Base-by-base conservation (phyloP, 2,329 filamentous ascomycete species). In the Sclerotinia trifoliorum region DNA sequence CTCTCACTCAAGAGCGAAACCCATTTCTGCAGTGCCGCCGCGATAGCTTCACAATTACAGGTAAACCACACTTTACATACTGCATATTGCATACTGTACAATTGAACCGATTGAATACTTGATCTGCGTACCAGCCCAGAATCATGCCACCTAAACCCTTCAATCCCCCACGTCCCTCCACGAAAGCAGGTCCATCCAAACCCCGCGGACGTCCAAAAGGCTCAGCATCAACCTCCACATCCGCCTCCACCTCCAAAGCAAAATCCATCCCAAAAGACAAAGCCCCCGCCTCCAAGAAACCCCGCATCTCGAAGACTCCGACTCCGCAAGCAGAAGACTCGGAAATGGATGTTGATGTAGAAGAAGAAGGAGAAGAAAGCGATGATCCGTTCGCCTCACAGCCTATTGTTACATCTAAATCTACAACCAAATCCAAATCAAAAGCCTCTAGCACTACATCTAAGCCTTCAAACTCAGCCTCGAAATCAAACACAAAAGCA, bases 121-220 rank as follows among this genome's bases (percentile, higher is more conserved):
- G 19, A 26, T 49, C 42, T 17, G 5, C 32, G 6, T 42, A 21
- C 44, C 21, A 10, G 2, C 42, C 56, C 63, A 49, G 4, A 46
- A 66, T 19, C 64, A 77, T 77, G 75, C 71, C 75, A 29, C 75
- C 75, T 19, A 76, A 76, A 69, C 73, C 74, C 21, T 77, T 77
- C 70, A 76, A 77, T 48, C 74, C 76, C 11, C 76, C 76, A 3
- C 72, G 75, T 2, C 74, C 44, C 5, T 62, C 58, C 29, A 72
- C 62, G 66, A 69, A 35, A 46, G 55, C 51, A 58, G 70, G 32
- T 39, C 65, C 35, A 65, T 55, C 42, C 68, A 71, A 66, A 54
- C 54, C 39, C 63, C 35, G 68, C 56, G 39, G 51, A 48, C 62
- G 42, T 24, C 60, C 60, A 32, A 51, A 51, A 42, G 29, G 26